Percentiles rank a stretch among this genome's conserved stretches.
Evolutionary conservation across 2,329 filamentous ascomycete genomes (phyloP).

Genomic region (Colletotrichum melonis): DNA sequence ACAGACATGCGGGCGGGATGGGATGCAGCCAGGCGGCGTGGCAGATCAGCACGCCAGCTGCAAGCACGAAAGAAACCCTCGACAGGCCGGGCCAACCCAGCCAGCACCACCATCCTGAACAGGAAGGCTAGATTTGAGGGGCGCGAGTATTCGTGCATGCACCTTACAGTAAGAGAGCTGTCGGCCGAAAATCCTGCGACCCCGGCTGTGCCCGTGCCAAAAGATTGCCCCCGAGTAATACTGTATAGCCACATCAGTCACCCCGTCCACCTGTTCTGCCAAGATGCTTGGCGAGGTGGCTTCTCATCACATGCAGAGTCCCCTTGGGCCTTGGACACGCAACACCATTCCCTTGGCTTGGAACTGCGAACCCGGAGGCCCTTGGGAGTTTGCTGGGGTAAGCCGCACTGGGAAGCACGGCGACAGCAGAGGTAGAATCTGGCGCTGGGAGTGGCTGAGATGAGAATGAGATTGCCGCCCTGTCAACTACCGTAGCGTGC

Average conservation of each 20-base stretch:
- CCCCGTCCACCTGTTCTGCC: neutral
- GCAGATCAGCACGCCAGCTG: conserved; percentile 7
- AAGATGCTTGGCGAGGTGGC: conserved; percentile 17
- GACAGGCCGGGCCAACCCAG: neutral
- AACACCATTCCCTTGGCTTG: neutral
- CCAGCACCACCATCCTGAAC: neutral
- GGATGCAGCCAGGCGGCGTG: neutral
- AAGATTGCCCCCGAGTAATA: neutral
- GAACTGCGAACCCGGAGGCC: neutral
- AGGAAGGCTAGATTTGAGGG: neutral
- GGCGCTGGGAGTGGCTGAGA: conserved; percentile 5
- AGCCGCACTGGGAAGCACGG: neutral
- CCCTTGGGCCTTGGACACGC: neutral
- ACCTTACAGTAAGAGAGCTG: neutral
- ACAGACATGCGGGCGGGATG: neutral
- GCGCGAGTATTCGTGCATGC: too few relatives aligned
- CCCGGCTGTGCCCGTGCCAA: conserved; percentile 1
- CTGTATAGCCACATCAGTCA: neutral
- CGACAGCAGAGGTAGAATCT: neutral
- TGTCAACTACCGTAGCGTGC: neutral
- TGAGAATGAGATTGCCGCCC: neutral
- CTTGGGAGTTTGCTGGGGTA: neutral
- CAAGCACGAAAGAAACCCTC: neutral
- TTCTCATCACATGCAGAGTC: neutral
- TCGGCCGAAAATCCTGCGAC: conserved; percentile 24